Evolutionary conservation across 345 rosid genomes (phyloP).

Genomic region (Erysimum cheiranthoides): DNA sequence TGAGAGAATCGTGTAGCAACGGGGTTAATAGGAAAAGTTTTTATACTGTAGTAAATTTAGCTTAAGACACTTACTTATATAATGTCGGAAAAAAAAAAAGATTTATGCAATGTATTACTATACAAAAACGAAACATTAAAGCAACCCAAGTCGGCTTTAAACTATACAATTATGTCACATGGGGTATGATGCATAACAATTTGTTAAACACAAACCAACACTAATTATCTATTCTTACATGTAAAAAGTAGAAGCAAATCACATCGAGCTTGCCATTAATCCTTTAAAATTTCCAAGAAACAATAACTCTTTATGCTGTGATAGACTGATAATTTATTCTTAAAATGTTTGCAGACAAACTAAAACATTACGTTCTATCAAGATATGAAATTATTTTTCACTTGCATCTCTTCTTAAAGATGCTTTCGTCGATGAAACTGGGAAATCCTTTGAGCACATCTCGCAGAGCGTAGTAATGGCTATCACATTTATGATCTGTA

Average conservation of each 20-base stretch:
- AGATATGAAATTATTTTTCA: conserved; percentile 17
- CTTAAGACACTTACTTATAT: conserved; percentile 4
- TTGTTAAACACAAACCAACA: conserved; percentile 4
- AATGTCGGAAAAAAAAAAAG: not conserved
- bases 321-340: conserved; percentile 9
- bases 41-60: not conserved
- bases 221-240: conserved; percentile 4
- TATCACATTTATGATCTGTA: conserved; percentile 89
- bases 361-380: conserved; percentile 9
- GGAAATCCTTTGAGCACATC: conserved; percentile 90
- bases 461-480: conserved; percentile 82
- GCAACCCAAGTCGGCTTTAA: not conserved
- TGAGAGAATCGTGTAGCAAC: conserved; percentile 11
- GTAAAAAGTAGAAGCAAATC: conserved; percentile 1
- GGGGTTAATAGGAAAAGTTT: not conserved
- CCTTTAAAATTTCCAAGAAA: not conserved
- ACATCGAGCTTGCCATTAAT: not conserved
- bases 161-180: not conserved
- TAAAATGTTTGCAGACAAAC: conserved; percentile 29
- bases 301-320: not conserved
- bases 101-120: conserved; percentile 7
- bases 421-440: conserved; percentile 48
- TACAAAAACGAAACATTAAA: not conserved
- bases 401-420: conserved; percentile 46
- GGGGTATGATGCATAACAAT: conserved; percentile 17